Percentiles rank a stretch among this genome's conserved stretches.
Conservation (phyloP, 1,139 yeast genomes). For the Debaryomyces psychrophilus region DNA sequence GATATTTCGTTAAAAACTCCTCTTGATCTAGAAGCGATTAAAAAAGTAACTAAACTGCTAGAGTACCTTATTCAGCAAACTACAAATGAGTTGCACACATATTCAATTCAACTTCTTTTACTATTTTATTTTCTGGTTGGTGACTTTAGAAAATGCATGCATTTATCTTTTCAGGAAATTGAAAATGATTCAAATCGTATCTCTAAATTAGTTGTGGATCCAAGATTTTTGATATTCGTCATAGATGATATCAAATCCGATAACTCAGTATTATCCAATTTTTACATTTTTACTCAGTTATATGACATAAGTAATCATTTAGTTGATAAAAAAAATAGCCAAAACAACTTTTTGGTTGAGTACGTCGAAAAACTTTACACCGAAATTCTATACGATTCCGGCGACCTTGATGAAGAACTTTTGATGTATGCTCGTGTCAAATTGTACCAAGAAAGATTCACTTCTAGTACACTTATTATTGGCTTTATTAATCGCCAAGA, state of each 20-base stretch:
- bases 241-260: slow-evolving; percentile 6
- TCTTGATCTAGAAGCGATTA: neutral
- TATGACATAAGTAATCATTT: slow-evolving; percentile 6
- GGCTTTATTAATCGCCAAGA: slow-evolving; percentile 6
- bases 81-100: slow-evolving; percentile 17
- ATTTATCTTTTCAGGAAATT: slow-evolving; percentile 17
- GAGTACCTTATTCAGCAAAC: slow-evolving; percentile 13
- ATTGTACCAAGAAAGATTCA: neutral
- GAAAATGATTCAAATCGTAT: slow-evolving; percentile 11
- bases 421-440: neutral
- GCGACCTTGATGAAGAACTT: neutral
- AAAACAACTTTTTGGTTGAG: neutral
- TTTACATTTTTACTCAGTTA: slow-evolving; percentile 10
- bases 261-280: neutral
- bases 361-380: neutral
- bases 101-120: slow-evolving; percentile 16
- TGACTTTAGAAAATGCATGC: slow-evolving; percentile 13
- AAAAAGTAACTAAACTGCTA: slow-evolving; percentile 4
- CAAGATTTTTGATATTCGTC: slow-evolving; percentile 19
- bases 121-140: slow-evolving; percentile 13
- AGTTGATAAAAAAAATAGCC: neutral
- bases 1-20: neutral
- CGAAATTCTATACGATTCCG: neutral
- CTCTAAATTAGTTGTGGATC: slow-evolving; percentile 17
- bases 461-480: neutral